A percentile compares a stretch with the other conserved stretches of the same genome.
These are phyloP conservation scores for Claviceps digitariae DNA, from an alignment of 2,329 filamentous ascomycete genomes.

Conservation along the genomic window DNA sequence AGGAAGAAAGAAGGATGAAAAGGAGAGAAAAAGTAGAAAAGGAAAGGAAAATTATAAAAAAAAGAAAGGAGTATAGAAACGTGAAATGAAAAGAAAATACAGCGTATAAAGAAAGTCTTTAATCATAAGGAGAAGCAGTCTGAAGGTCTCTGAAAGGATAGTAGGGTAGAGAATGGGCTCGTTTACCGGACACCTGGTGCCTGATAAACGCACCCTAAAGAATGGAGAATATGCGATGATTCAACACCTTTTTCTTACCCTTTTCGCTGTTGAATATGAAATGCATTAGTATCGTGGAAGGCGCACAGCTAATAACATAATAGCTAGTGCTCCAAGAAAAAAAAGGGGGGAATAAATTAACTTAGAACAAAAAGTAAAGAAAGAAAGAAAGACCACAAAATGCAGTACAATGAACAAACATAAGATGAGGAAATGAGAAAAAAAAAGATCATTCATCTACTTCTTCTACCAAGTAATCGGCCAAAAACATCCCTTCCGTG, in stretches of 20 bases:
- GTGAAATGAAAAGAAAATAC: background rate
- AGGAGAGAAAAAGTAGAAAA: background rate
- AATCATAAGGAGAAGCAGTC: too few species aligned
- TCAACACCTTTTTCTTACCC: too few species aligned
- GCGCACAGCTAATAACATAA: too few species aligned
- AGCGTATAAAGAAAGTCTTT: background rate
- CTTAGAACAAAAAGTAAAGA: background rate
- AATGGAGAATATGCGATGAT: too few species aligned
- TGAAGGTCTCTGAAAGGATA: too few species aligned
- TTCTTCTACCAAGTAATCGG: constrained; percentile 23
- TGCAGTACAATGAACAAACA: too few species aligned
- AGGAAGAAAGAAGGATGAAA: background rate
- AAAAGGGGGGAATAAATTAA: background rate
- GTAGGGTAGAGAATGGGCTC: too few species aligned
- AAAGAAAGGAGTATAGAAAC: background rate
- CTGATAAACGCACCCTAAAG: too few species aligned
- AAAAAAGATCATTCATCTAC: constrained; percentile 4
- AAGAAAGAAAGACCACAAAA: background rate
- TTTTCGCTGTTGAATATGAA: too few species aligned
- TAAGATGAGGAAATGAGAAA: too few species aligned
- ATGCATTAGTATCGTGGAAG: too few species aligned
- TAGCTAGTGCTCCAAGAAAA: background rate
- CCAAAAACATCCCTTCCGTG: constrained; percentile 22
- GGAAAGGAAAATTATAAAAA: background rate
- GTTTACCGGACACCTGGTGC: too few species aligned